Evolutionary conservation across 2,329 filamentous ascomycete species (phyloP), one percentile per base, ranked within the genome.

Genomic region (Ophiostoma novo-ulmi): DNA sequence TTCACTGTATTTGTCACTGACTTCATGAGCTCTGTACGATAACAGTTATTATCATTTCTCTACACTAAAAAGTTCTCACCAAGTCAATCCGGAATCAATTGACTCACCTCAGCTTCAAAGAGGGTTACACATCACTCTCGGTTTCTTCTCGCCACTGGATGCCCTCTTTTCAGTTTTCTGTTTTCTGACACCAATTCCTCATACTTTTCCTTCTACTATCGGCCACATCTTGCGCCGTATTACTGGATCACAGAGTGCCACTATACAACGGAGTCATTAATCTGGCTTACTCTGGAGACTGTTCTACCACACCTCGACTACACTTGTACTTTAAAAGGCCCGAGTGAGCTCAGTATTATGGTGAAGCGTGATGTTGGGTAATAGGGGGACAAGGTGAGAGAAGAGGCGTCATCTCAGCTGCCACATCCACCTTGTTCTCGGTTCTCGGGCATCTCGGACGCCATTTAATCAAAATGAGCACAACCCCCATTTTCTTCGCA

Each of bases 251-350:
- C 5, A 31, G 4, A 63, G 17, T 17, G 26, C 58, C 58, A 63
- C 26, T 35, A 20, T 17, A 13, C 26, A 8, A 48, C 17, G 5
- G 17, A 20, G 2, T 48, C 58, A 55, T 63, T 20, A 7, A 8
- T 10, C 36, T 36, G 26, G 58, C 58, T 17, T 17, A 13, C 44
- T 58, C 52, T 8, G 58, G 58, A 26, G 3, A 31, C 58, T 63
- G 58, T 35, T 58, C n/a, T 26, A 22, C 52, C 52, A 58, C 58
- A 63, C 58, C 58, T 63, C 58, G 26, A 63, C 26, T 63, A 35
- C 58, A 63, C 26, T 35, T 63, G 58, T 35, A 63, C 26, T 35
- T 36, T 58, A 4, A 26, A 26, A 31, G 22, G 10, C 10, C 52
- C 1, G 13, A 26, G 52, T 5, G 17, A 17, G 52, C 22, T 13